These are phyloP conservation scores for Microcyclosporella mali DNA, from an alignment of 2,329 filamentous ascomycete genomes.

Conservation along the genomic window DNA sequence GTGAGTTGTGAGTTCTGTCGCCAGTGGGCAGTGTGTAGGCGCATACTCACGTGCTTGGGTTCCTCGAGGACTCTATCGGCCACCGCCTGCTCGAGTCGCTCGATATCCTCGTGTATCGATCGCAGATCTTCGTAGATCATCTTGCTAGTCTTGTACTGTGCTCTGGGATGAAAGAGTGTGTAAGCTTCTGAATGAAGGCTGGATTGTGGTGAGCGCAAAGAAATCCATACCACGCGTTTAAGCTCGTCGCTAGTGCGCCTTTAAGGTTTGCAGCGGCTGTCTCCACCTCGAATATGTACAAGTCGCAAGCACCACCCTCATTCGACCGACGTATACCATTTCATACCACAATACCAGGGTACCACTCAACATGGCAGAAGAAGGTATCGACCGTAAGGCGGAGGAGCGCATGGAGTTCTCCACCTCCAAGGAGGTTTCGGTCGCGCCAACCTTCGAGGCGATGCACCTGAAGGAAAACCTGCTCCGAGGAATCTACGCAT, in stretches of 20 bases:
- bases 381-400: constrained; percentile 77
- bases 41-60: constrained; percentile 67
- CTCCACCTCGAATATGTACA: not conserved
- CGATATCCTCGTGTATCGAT: constrained; percentile 90
- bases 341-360: not conserved
- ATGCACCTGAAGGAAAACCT: constrained; percentile 98
- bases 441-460: constrained; percentile 76
- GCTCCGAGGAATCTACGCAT: constrained; percentile 93
- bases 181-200: not conserved
- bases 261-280: too few relatives aligned
- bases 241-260: too few relatives aligned
- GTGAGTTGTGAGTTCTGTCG: constrained; percentile 19
- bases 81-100: constrained; percentile 90
- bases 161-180: not conserved
- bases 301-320: constrained; percentile 3
- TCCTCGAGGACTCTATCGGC: constrained; percentile 84
- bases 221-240: too few relatives aligned
- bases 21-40: not conserved
- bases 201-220: too few relatives aligned
- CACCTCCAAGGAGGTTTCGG: constrained; percentile 95
- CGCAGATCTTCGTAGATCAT: constrained; percentile 92
- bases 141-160: constrained; percentile 6
- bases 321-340: not conserved
- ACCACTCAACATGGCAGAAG: constrained; percentile 73
- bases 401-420: constrained; percentile 98